Evolutionary conservation across 495 filamentous ascomycete genomes (phyloP), one percentile per base, ranked within the genome.

Genomic region (Neurospora sp.): DNA sequence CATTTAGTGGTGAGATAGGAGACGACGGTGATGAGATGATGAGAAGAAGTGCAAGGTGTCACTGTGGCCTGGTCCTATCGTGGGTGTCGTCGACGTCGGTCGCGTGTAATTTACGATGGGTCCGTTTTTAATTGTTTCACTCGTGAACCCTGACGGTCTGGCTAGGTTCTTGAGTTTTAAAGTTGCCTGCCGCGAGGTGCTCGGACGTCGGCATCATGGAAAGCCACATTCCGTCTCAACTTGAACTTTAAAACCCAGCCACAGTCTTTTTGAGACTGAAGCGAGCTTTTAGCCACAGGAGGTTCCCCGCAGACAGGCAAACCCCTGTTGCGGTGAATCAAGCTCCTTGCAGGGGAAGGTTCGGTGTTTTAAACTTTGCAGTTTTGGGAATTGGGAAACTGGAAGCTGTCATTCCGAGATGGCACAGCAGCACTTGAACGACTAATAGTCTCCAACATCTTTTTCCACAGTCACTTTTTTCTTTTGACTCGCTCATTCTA

Each of bases 1-100:
- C 76, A 80, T 80, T 18, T 65, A 27, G 27, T 65, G 22, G 14
- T 65, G 53, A 65, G 22, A 61, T 31, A 31, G 53, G 53, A 61
- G 53, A 61, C 22, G 1, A 31, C 16, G 12, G 22, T 61, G 8
- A 10, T 61, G 53, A 61, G 10, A 31, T 16, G 53, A 31, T 14
- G 20, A 12, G 45, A 22, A 48, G 9, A 53, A 61, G 22, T 31
- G 22, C 48, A 61, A 31, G 12, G 53, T 61, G 53, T 61, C 53
- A 61, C 22, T 61, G 3, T 53, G 20, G 20, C 20, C n/a, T 48
- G 44, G 44, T 48, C 44, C 48, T 14, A 59, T 59, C 53, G 53
- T 53, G 9, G 45, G 45, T 61, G 27, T 61, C 53, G 53, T 61
- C 53, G 22, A 61, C 22, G 22, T 61, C 53, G 53, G 20, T 22